Base-by-base conservation (phyloP, 2,329 filamentous ascomycete species). In the Microsporum canis region DNA sequence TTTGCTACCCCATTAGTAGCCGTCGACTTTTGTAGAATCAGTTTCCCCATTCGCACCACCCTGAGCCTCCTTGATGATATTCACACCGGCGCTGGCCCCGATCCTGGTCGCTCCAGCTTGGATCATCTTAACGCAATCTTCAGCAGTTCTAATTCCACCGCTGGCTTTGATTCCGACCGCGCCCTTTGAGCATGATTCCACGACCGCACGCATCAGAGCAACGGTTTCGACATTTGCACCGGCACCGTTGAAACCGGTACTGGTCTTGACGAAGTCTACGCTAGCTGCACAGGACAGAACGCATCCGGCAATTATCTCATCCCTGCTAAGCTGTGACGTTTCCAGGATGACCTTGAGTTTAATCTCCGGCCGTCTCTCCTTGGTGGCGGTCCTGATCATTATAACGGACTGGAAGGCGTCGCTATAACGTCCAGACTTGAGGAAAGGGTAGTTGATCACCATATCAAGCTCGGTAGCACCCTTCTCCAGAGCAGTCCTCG, bases 181-280 rank as follows among this genome's bases (percentile, higher is more conserved):
- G 12, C 66, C 57, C 70, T 66, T 64, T 69, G 64, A 61, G 73
- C 74, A n/a, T 80, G 66, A 39, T 65, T 79, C 75, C 8, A 77
- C 78, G 2, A 76, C 76, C 7, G 75, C 74, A 10, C 76, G 74
- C 82, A 85, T 85, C 33, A 82, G 68, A 57, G 75, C 71, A 29
- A 85, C 80, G 66, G 82, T 72, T 58, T 80, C 76, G 14, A 78
- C 71, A 39, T 68, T 78, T 0, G 82, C 82, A 6, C 82, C 82
- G 0, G 74, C 72, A 0, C 82, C 82, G 57, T 78, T 77, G 69
- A 84, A 84, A 1, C 83, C 83, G 0, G 83, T 85, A 34, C 77
- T 80, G 0, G 83, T 85, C 72, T 85, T 85, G 63, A 85, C 79
- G 64, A 78, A 85, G 65, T 84, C 81, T 56, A 80, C 80, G 3